Conservation (phyloP, 2,329 filamentous ascomycete genomes). For the Lizonia empirigonia region DNA sequence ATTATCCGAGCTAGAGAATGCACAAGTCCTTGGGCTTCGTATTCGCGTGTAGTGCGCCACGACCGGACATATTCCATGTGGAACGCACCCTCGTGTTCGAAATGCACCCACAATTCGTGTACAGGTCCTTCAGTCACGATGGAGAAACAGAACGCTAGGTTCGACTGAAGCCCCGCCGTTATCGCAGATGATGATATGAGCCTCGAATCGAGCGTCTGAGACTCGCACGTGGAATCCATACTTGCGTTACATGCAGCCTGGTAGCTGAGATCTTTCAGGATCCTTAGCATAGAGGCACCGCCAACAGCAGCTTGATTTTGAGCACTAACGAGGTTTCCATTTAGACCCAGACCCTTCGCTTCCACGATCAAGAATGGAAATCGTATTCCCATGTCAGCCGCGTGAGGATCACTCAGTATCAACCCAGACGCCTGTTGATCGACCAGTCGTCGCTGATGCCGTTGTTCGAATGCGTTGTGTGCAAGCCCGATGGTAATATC, state of each 20-base stretch:
- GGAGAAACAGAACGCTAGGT: too few relatives aligned
- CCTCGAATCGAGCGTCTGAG: too few relatives aligned
- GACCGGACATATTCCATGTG: constrained; percentile 17
- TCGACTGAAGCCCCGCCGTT: too few relatives aligned
- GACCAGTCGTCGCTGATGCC: constrained; percentile 11
- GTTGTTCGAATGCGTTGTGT: constrained; percentile 13
- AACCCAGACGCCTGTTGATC: constrained; percentile 18
- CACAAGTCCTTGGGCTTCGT: not conserved
- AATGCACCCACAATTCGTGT: constrained; percentile 29
- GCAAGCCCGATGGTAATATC: constrained; percentile 24
- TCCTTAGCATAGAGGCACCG: constrained; percentile 24
- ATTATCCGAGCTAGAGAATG: not conserved
- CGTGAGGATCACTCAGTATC: constrained; percentile 24
- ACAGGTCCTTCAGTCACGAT: constrained; percentile 21
- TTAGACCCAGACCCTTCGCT: constrained; percentile 21
- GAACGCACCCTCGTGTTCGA: constrained; percentile 7
- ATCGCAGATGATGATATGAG: too few relatives aligned
- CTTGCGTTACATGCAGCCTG: too few relatives aligned
- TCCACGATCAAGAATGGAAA: constrained; percentile 26
- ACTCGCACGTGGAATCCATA: too few relatives aligned
- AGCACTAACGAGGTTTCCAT: constrained; percentile 18
- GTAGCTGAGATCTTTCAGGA: constrained; percentile 22
- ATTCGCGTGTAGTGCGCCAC: constrained; percentile 15
- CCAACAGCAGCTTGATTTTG: constrained; percentile 27
- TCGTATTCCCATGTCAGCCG: constrained; percentile 23